Evolutionary conservation across 2,329 filamentous ascomycete genomes (phyloP), one percentile per base, ranked within the genome.

Genomic region (Pezizomycotina sp.): DNA sequence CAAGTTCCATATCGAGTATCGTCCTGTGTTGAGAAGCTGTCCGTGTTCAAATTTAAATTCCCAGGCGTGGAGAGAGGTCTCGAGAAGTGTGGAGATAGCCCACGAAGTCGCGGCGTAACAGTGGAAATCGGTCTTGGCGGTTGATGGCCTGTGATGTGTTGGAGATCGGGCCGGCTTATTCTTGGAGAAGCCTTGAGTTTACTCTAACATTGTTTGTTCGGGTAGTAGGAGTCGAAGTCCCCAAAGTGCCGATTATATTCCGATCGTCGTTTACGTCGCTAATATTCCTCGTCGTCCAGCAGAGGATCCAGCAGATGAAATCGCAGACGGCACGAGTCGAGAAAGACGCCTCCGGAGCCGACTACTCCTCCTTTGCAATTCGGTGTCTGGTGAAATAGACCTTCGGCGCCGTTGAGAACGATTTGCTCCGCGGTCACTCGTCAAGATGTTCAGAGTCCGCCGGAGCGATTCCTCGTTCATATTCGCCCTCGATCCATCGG

Each of bases 301-400:
- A 8, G 27, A 15, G 7, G 23, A 3, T 22, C 34, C 28, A 15
- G 39, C 36, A 25, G 24, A 12, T 12, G 31, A 6, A 10, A 34
- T 31, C 19, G 25, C 40, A 6, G 41, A 34, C n/a, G 41, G 37
- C 14, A 44, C 41, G 16, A 44, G 35, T 37, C 41, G 39, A 6
- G 41, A 44, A 5, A 44, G 36, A 6, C 41, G 41, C 10, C 41
- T 27, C 24, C 41, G 41, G 10, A 44, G 39, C 5, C 41, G 31
- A 14, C 33, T 40, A 19, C 41, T 44, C 21, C 41, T 36, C 10
- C 41, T 31, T 21, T 36, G 40, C 19, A 40, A 36, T 19, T 39
- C 25, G 27, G 33, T 44, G 18, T 44, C 41, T 12, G 41, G 41
- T 20, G 36, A 40, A n/a, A 40, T 39, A 6, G 41, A 44, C n/a